Base-by-base conservation (phyloP, 2,329 filamentous ascomycete genomes). In the Fusarium falciforme region DNA sequence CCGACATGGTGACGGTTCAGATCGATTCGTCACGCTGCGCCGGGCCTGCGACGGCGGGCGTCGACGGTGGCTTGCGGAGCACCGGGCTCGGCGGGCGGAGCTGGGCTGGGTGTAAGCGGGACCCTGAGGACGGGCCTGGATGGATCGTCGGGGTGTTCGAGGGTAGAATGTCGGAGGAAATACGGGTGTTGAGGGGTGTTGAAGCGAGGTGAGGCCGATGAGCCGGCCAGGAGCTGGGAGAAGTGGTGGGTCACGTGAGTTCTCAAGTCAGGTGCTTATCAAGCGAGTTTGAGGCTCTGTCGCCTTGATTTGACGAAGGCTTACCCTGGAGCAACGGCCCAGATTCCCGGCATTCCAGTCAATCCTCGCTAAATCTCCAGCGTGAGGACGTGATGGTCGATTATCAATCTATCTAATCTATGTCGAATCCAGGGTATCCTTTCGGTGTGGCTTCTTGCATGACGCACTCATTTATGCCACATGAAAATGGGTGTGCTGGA, bases 141-240 rank as follows among this genome's bases (percentile, higher is more conserved):
- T 72, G 58, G 72, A 73, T 67, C 58, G 58, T 58, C 54, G 58
- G 62, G 66, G 72, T 61, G 63, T 66, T 80, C 71, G 79, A 75
- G 80, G 83, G 83, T 80, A 82, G 83, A 84, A 84, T 83, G 70
- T 84, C 83, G 83, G 83, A 79, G 80, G 82, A 84, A 83, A 78
- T 78, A 82, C 83, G 83, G 83, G 76, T 80, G 77, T 77, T 78
- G 75, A 72, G 70, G 67, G 71, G 73, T 69, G 78, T 83, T 82
- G 79, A 83, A 83, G 81, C 81, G 81, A 83, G 81, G 81, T 83
- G 80, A 80, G 75, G 81, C 81, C 81, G 81, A 81, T 71, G 69
- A 70, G 71, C 70, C 79, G 74, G 74, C 55, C 31, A 62, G 61
- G 35, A 42, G 66, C 71, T 69, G 69, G 64, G 33, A 61, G 65